Evolutionary conservation across 805 yeast species (phyloP).

Genomic region (Candida quercuum): DNA sequence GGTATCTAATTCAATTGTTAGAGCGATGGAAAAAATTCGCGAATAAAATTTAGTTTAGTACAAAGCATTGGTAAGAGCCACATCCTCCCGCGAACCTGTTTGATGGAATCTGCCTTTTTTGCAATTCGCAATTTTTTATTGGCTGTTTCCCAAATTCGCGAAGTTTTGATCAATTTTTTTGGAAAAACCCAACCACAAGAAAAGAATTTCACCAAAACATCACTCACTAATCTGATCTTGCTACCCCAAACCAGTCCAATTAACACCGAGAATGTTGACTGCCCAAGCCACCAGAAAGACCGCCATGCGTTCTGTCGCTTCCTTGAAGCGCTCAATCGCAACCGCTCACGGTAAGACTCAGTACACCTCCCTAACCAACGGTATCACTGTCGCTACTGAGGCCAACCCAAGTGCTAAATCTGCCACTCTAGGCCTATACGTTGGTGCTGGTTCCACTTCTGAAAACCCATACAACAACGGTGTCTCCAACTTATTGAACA

Average conservation of each 20-base stretch:
- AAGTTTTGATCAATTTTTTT: not conserved
- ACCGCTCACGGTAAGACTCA: constrained; percentile 55
- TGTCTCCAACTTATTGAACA: constrained; percentile 60
- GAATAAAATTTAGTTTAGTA: too few relatives aligned
- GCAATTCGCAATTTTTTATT: constrained; percentile 17
- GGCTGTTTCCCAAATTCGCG: constrained; percentile 7
- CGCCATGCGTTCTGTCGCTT: constrained; percentile 12
- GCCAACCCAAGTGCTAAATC: constrained; percentile 47
- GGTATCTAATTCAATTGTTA: too few relatives aligned
- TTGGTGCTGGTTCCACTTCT: constrained; percentile 73
- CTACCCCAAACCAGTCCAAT: too few relatives aligned
- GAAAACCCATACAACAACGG: constrained; percentile 83
- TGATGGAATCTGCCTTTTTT: constrained; percentile 6
- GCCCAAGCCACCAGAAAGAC: constrained; percentile 12
- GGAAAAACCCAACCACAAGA: constrained; percentile 1
- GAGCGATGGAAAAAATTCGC: constrained; percentile 1
- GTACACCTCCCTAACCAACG: constrained; percentile 68
- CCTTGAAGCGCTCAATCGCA: constrained; percentile 46
- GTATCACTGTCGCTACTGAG: constrained; percentile 70
- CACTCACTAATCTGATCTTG: not conserved
- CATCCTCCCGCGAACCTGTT: not conserved
- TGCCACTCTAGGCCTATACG: constrained; percentile 63
- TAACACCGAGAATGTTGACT: constrained; percentile 1
- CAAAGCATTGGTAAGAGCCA: not conserved
- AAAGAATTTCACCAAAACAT: not conserved